phyloP scores from a whole-genome alignment of 148 eudicot genomes.

The Heliamphora exappendiculata region DNA sequence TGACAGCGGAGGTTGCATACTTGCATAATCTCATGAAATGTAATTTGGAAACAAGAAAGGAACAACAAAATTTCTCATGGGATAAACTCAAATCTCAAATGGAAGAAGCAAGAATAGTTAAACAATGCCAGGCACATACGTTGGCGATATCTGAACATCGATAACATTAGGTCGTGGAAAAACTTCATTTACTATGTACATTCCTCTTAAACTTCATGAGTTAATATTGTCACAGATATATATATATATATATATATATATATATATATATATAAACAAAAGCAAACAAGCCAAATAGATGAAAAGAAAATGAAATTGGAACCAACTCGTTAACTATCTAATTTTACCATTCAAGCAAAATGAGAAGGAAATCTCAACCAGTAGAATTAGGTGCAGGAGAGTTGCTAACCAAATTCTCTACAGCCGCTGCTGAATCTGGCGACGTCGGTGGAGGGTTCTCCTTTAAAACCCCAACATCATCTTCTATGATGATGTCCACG shows the following conservation, averaged over 20 bases:
- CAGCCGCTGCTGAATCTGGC: conserved; percentile 29
- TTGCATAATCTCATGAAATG: not conserved
- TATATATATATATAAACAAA: not conserved
- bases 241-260: too few species aligned
- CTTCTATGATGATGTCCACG: conserved; percentile 52
- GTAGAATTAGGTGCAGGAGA: conserved; percentile 15
- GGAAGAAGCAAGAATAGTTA: not conserved
- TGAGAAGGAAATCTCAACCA: conserved; percentile 10
- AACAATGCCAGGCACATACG: not conserved
- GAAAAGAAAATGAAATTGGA: not conserved
- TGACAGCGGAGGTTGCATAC: not conserved
- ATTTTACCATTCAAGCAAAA: conserved; percentile 5
- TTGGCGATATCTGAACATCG: not conserved
- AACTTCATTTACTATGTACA: conserved; percentile 10
- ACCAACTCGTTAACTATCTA: not conserved
- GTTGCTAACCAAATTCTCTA: conserved; percentile 16
- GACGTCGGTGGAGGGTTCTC: conserved; percentile 35
- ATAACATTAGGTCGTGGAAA: not conserved
- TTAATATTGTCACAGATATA: not conserved
- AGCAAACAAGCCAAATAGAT: not conserved
- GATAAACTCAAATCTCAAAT: not conserved
- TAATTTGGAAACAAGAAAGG: not conserved
- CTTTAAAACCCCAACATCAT: conserved; percentile 35
- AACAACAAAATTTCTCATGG: not conserved
- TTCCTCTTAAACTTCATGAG: not conserved